Conservation (phyloP, 2,329 filamentous ascomycete species). For the Colletotrichum neosansevieriae region DNA sequence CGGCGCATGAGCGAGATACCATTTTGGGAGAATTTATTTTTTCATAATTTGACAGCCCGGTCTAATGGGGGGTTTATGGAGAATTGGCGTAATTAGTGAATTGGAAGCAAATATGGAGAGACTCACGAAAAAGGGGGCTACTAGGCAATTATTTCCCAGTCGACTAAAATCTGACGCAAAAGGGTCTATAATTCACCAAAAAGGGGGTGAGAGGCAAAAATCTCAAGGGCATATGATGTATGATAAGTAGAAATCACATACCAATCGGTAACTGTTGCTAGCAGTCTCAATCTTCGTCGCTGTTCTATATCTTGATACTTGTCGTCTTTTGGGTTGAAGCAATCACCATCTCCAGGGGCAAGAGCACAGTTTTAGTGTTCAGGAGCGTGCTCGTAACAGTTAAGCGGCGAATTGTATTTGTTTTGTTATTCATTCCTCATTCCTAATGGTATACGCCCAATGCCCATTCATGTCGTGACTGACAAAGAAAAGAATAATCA, state of each 20-base stretch:
- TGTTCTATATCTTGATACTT: too few relatives aligned
- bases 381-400: too few relatives aligned
- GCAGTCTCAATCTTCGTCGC: too few relatives aligned
- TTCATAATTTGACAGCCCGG: not conserved
- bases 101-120: not conserved
- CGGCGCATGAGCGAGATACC: conserved; percentile 17
- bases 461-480: conserved; percentile 22
- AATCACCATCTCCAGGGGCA: too few relatives aligned
- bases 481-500: conserved; percentile 10
- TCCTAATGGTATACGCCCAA: conserved; percentile 30
- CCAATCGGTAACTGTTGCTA: too few relatives aligned
- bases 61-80: not conserved
- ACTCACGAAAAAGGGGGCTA: not conserved
- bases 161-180: not conserved
- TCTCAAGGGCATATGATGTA: too few relatives aligned
- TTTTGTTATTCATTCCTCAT: conserved; percentile 33
- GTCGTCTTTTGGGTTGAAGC: too few relatives aligned
- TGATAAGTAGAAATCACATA: too few relatives aligned
- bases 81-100: not conserved
- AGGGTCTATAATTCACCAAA: not conserved
- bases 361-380: too few relatives aligned
- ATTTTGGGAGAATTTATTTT: not conserved
- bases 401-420: not conserved
- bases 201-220: not conserved
- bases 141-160: not conserved